These are phyloP conservation scores for Monosporozyma unispora DNA, from an alignment of 805 yeast species.

Conservation along the genomic window DNA sequence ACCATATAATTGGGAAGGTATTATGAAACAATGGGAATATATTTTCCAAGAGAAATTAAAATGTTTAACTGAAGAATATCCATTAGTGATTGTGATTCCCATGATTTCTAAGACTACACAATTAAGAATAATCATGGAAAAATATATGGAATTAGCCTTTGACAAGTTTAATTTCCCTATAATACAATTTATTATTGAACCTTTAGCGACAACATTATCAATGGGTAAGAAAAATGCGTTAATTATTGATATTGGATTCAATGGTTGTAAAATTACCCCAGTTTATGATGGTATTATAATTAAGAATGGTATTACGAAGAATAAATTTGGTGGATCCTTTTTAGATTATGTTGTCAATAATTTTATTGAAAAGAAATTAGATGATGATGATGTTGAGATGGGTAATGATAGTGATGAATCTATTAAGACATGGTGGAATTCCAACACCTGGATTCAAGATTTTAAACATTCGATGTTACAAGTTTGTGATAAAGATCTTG, in stretches of 20 bases:
- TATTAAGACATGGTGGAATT: constrained; percentile 18
- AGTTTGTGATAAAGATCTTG: constrained; percentile 20
- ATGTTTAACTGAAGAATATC: constrained; percentile 50
- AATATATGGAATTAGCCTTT: constrained; percentile 63
- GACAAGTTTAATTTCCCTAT: constrained; percentile 68
- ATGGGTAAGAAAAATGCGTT: constrained; percentile 69
- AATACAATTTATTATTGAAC: constrained; percentile 65
- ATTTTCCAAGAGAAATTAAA: constrained; percentile 45
- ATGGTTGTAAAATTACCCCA: constrained; percentile 65
- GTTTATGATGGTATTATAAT: constrained; percentile 66
- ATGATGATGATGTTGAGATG: background rate
- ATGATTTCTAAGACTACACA: constrained; percentile 9
- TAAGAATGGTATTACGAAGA: constrained; percentile 53
- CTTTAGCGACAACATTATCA: constrained; percentile 71
- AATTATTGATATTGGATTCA: constrained; percentile 72
- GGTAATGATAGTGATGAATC: constrained; percentile 6
- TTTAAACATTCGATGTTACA: constrained; percentile 26
- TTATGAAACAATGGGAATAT: constrained; percentile 58
- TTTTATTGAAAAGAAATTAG: constrained; percentile 25
- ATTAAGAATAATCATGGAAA: constrained; percentile 38
- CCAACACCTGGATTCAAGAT: constrained; percentile 26
- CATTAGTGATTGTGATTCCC: constrained; percentile 44
- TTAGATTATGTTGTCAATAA: constrained; percentile 54
- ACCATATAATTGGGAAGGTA: constrained; percentile 64
- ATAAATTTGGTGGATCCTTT: constrained; percentile 80